A percentile compares a stretch with the other conserved stretches of the same genome.
phyloP scores from a whole-genome alignment of 73 alveolate species.

The Effrenium voratum region DNA sequence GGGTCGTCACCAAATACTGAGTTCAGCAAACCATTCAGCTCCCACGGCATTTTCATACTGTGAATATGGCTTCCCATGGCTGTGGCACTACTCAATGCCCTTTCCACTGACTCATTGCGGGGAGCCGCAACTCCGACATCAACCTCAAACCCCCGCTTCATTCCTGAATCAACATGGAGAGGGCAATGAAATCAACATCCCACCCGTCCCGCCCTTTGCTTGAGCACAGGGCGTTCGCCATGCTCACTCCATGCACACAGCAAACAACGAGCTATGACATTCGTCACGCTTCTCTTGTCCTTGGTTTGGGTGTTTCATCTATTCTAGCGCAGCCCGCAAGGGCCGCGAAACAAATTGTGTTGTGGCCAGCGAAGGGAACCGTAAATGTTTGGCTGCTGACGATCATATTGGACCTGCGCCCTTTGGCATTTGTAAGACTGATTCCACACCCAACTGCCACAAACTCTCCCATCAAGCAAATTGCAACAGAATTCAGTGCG shows the following conservation, averaged over 20 bases:
- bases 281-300: background rate
- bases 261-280: background rate
- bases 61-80: background rate
- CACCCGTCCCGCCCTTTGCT: background rate
- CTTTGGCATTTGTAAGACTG: no score
- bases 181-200: background rate
- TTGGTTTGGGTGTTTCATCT: no score
- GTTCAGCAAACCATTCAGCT: background rate
- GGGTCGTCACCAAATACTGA: background rate
- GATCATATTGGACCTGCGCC: no score
- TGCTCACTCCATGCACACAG: background rate
- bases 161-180: background rate
- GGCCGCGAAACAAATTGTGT: background rate
- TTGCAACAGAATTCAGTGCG: no score
- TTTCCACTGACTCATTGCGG: background rate
- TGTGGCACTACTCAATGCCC: background rate
- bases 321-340: background rate
- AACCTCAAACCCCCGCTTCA: background rate
- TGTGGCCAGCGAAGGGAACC: no score
- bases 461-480: no score
- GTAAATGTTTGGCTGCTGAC: background rate
- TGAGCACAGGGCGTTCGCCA: background rate
- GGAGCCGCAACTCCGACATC: background rate
- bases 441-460: no score
- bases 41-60: background rate